Evolutionary conservation across 2,329 filamentous ascomycete species (phyloP), one percentile per base, ranked within the genome.

Genomic region (Curvularia verruculosa): DNA sequence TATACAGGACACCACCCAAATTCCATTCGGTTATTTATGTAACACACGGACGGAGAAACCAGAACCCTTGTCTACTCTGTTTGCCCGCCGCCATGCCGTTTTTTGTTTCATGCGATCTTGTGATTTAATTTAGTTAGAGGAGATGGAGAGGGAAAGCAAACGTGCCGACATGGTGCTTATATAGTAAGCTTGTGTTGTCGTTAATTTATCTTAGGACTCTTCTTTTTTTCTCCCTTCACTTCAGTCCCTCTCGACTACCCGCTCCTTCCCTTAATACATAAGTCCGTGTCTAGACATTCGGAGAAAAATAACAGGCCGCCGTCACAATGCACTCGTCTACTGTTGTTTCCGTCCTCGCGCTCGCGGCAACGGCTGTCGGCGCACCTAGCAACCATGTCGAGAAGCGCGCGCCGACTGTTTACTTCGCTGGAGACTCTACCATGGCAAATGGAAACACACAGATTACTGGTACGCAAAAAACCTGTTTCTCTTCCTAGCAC

Each of bases 341-440:
- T 2, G 10, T 74, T 18, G 28, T 70, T 13, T 61, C 65, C 5
- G 40, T 69, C 10, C 49, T 70, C 3, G 64, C 65, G 6, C 39
- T 72, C 18, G 62, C 63, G 37, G 61, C 65, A 12, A 52, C 63
- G 6, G 68, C 61, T 6, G n/a, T 67, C 18, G 58, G 54, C 57
- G 70, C 71, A 5, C 72, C 73, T 9, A 61, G 56, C 58, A 49
- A 55, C 26, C 49, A 52, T 39, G 44, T 69, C 10, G 39, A 54
- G 28, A 74, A 73, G 49, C 71, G 72, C 21, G 71, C 73, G 23
- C 73, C 68, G 19, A 85, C 80, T 0, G 75, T 86, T 19, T 85
- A 84, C 63, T 76, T 87, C 36, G 83, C 83, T 8, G 86, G 86
- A 31, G 86, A 88, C 68, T 86, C 83, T 15, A 88, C 86, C 1